phyloP scores from a whole-genome alignment of 805 yeast species.

The Wickerhamiella bombiphila region DNA sequence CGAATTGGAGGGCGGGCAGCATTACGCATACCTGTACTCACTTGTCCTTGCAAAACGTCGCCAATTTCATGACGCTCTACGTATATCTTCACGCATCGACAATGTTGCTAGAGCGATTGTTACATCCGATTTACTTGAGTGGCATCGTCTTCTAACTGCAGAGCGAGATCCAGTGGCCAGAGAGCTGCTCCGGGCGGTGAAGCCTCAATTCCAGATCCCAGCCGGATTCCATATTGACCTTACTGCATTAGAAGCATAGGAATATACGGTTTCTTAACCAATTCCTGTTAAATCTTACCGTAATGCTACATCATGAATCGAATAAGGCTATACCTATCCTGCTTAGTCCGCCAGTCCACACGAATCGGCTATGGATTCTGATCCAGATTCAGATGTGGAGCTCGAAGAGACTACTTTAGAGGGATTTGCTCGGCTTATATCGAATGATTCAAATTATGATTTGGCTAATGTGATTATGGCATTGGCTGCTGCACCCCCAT shows the following conservation, averaged over 20 bases:
- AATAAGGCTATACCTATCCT: no score
- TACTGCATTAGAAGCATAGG: no score
- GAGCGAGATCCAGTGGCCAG: no score
- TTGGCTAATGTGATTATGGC: slow-evolving; percentile 2
- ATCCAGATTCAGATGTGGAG: not conserved
- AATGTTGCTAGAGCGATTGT: not conserved
- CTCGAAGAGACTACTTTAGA: not conserved
- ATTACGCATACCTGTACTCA: no score
- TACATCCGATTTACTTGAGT: not conserved
- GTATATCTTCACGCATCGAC: not conserved
- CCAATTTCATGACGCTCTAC: not conserved
- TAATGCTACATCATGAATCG: no score
- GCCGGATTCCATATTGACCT: no score
- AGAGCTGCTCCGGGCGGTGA: no score
- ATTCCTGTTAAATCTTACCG: no score
- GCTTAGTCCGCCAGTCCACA: no score
- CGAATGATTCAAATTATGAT: not conserved
- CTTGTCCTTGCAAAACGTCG: not conserved
- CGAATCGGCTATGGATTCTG: not conserved
- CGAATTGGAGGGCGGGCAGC: no score
- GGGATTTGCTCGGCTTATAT: not conserved
- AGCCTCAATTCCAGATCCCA: no score
- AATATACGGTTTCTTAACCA: no score
- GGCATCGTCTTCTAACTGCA: not conserved
- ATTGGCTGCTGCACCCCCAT: slow-evolving; percentile 4